Percentiles rank a stretch among this genome's conserved stretches.
phyloP scores from a whole-genome alignment of 306 rosid species.

The Vigna mungo region DNA sequence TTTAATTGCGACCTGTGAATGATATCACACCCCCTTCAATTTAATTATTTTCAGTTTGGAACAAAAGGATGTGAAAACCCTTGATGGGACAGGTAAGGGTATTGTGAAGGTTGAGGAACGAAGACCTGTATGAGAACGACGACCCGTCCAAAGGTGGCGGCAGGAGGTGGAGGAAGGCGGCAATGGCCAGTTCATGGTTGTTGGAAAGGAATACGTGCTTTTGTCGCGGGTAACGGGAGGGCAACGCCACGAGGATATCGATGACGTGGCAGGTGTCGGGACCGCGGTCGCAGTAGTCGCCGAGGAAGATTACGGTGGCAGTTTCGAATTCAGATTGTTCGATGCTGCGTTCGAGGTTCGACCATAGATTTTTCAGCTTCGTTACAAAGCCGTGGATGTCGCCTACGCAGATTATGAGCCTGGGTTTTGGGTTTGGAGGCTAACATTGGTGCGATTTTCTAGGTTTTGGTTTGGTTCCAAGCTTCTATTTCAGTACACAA shows the following conservation, averaged over 20 bases:
- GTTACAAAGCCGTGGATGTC: constrained; percentile 76
- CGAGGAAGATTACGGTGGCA: constrained; percentile 82
- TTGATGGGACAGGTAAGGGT: no score
- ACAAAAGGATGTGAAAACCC: no score
- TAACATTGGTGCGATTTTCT: constrained; percentile 38
- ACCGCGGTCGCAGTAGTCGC: constrained; percentile 94
- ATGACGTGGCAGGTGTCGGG: constrained; percentile 65
- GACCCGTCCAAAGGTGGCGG: constrained; percentile 72
- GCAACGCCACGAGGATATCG: constrained; percentile 67
- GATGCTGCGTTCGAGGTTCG: constrained; percentile 60
- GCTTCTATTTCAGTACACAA: neutral
- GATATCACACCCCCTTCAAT: no score
- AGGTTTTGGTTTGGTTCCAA: neutral
- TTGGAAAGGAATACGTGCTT: constrained; percentile 74
- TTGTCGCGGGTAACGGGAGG: constrained; percentile 67
- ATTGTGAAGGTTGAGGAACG: no score
- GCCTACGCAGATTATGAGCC: constrained; percentile 73
- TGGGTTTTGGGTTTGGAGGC: constrained; percentile 27
- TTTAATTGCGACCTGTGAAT: no score
- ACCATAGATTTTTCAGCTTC: constrained; percentile 78
- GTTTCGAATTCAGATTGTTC: constrained; percentile 51
- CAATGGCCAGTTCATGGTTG: constrained; percentile 83
- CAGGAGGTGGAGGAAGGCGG: constrained; percentile 68
- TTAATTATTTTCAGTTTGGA: no score
- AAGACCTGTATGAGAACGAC: constrained; percentile 28